A percentile compares a stretch with the other conserved stretches of the same genome.
Evolutionary conservation across 2,329 filamentous ascomycete species (phyloP).

Genomic region (Microdochium nivale): DNA sequence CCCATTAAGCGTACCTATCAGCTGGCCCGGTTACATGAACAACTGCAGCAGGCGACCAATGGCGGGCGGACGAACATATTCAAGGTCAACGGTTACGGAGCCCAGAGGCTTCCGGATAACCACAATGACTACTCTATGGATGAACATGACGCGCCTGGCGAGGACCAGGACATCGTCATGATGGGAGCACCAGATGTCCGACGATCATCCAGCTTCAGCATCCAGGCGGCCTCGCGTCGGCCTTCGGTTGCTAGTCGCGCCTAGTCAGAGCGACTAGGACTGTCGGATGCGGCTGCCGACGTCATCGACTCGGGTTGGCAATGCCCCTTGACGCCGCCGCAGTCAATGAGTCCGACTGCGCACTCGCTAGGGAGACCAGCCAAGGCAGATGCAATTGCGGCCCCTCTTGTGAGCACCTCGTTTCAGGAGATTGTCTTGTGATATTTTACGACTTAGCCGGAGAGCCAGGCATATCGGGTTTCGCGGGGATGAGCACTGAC

Average conservation of each 20-base stretch:
- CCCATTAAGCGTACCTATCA: conserved; percentile 58
- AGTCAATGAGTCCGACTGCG: neutral
- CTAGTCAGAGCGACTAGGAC: conserved; percentile 16
- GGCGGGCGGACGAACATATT: conserved; percentile 59
- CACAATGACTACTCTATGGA: conserved; percentile 34
- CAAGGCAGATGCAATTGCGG: no score
- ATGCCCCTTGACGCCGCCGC: neutral
- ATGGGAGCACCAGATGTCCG: conserved; percentile 26
- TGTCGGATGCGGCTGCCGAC: neutral
- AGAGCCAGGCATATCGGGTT: no score
- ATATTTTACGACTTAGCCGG: no score
- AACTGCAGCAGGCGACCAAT: conserved; percentile 58
- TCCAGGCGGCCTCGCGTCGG: conserved; percentile 31
- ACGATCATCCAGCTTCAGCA: conserved; percentile 37
- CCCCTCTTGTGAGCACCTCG: no score
- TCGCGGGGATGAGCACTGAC: no score
- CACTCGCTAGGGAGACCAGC: no score
- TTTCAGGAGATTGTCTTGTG: no score
- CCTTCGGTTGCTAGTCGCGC: conserved; percentile 39
- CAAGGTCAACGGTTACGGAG: conserved; percentile 46
- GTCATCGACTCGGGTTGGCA: neutral
- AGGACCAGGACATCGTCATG: conserved; percentile 36
- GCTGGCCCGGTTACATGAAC: conserved; percentile 53
- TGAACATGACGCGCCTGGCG: conserved; percentile 48
- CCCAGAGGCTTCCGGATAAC: conserved; percentile 42